These are phyloP conservation scores for Ulmus americana DNA, from an alignment of 331 rosid species.

Conservation along the genomic window DNA sequence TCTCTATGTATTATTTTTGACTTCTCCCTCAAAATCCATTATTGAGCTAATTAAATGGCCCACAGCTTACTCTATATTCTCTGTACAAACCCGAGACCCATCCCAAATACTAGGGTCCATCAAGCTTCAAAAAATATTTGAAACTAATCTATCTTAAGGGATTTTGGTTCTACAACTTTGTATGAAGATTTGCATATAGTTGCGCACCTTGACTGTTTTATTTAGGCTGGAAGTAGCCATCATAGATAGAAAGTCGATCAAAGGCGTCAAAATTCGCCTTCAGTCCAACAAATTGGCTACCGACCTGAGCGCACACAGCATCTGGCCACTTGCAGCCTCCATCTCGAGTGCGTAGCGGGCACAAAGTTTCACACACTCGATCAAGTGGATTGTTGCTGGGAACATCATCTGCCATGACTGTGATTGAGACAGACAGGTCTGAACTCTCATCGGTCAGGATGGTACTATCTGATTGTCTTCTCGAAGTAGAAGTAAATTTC, in stretches of 20 bases:
- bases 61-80: slow-evolving; percentile 31
- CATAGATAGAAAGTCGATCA: slow-evolving; percentile 71
- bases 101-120: slow-evolving; percentile 28
- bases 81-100: slow-evolving; percentile 53
- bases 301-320: slow-evolving; percentile 73
- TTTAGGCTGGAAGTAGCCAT: slow-evolving; percentile 55
- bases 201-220: slow-evolving; percentile 6
- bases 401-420: slow-evolving; percentile 37
- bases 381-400: slow-evolving; percentile 29
- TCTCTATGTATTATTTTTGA: not conserved
- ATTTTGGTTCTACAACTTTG: not conserved
- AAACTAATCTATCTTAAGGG: slow-evolving; percentile 1
- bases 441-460: slow-evolving; percentile 35
- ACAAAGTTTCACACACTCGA: slow-evolving; percentile 61
- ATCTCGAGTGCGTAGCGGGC: slow-evolving; percentile 60
- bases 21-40: slow-evolving; percentile 7
- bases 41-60: slow-evolving; percentile 15
- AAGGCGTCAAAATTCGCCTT: slow-evolving; percentile 92
- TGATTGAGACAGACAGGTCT: slow-evolving; percentile 46
- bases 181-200: slow-evolving; percentile 7
- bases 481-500: slow-evolving; percentile 33
- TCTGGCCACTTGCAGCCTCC: slow-evolving; percentile 91
- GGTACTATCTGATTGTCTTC: slow-evolving; percentile 32
- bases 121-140: slow-evolving; percentile 13
- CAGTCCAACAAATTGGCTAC: slow-evolving; percentile 81